Percentiles rank a stretch among this genome's conserved stretches.
Evolutionary conservation across 768 basidiomycete genomes (phyloP).

Genomic region (Leccinum variicolor): DNA sequence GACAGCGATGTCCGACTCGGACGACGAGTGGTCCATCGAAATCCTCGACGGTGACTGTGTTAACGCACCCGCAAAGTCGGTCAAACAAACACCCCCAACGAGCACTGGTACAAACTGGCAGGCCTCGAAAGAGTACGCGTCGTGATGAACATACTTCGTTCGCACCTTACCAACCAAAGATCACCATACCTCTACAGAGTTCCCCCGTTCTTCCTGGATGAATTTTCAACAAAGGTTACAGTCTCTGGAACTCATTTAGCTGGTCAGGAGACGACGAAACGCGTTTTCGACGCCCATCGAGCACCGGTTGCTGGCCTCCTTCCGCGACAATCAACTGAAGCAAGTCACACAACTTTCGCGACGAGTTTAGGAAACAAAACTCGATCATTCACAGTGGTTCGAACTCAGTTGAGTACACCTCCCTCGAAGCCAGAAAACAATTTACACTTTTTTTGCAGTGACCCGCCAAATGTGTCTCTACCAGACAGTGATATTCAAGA

Average conservation of each 20-base stretch:
- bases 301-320: background rate
- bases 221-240: conserved; percentile 10
- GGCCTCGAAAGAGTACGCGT: conserved; percentile 14
- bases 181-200: conserved; percentile 10
- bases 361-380: background rate
- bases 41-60: conserved; percentile 24
- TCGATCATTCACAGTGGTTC: background rate
- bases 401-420: conserved; percentile 12
- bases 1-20: conserved; percentile 12
- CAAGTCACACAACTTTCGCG: background rate
- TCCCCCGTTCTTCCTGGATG: conserved; percentile 15
- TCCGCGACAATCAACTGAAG: background rate
- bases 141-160: conserved; percentile 10
- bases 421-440: background rate
- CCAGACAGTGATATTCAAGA: background rate
- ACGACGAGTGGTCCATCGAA: conserved; percentile 31
- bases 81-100: conserved; percentile 20
- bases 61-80: conserved; percentile 7
- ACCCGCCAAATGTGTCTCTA: background rate
- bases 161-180: conserved; percentile 4
- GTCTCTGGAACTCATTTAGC: background rate
- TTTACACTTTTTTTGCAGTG: conserved; percentile 3
- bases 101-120: background rate
- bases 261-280: background rate
- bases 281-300: background rate